Conservation (phyloP, 257 asterid species). For the Scutellaria minor region DNA sequence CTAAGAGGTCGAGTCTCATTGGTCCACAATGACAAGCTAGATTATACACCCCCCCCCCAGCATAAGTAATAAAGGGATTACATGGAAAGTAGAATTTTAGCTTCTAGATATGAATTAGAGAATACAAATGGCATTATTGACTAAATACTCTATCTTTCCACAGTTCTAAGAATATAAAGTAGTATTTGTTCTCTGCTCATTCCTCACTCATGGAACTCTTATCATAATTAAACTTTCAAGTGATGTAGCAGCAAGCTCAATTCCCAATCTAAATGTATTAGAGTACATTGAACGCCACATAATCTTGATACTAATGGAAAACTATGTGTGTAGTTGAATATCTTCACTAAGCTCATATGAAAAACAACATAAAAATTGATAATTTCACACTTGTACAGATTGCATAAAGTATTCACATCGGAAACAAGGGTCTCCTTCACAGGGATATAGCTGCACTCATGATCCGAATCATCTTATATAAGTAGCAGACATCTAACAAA, state of each 20-base stretch:
- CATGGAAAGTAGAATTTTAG: neutral
- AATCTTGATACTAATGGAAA: neutral
- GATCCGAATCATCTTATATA: neutral
- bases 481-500: slow-evolving; percentile 3
- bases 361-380: neutral
- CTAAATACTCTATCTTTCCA: neutral
- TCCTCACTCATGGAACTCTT: slow-evolving; percentile 7
- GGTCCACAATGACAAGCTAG: neutral
- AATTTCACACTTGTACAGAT: neutral
- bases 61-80: neutral
- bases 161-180: neutral
- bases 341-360: neutral
- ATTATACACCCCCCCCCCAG: neutral
- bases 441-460: slow-evolving; percentile 10
- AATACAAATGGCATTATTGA: neutral
- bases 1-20: neutral
- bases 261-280: slow-evolving; percentile 5
- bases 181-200: neutral
- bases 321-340: neutral
- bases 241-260: neutral
- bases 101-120: neutral
- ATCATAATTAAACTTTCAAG: slow-evolving; percentile 6
- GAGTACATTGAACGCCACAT: neutral
- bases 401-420: neutral
- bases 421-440: neutral